Conservation (phyloP, 352 stramenopile genomes). For the Phytophthora ramorum region DNA sequence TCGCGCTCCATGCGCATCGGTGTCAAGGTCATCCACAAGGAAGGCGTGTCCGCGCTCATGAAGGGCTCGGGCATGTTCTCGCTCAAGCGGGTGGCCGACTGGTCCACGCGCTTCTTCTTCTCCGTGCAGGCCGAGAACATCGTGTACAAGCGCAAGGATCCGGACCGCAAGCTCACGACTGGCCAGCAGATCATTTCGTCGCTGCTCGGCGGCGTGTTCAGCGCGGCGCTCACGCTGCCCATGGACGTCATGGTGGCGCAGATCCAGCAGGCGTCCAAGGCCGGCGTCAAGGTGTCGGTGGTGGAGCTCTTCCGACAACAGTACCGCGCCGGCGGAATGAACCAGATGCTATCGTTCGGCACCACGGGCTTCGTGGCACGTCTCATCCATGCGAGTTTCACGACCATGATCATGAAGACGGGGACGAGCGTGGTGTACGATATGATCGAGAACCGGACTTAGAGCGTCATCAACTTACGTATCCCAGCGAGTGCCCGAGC, state of each 20-base stretch:
- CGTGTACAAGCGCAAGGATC: slow-evolving; percentile 76
- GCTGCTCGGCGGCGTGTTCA: slow-evolving; percentile 84
- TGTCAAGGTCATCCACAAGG: slow-evolving; percentile 90
- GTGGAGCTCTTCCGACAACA: slow-evolving; percentile 78
- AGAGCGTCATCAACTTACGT: slow-evolving; percentile 22
- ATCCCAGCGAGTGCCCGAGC: slow-evolving; percentile 14
- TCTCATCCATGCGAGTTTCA: slow-evolving; percentile 83
- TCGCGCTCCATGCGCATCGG: slow-evolving; percentile 84
- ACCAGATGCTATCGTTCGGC: slow-evolving; percentile 81
- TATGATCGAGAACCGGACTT: slow-evolving; percentile 58
- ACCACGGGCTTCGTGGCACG: slow-evolving; percentile 84
- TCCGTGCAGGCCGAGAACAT: slow-evolving; percentile 85
- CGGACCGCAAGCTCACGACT: slow-evolving; percentile 65
- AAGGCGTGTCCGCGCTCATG: slow-evolving; percentile 90
- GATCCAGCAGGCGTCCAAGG: slow-evolving; percentile 93
- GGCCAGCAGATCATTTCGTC: slow-evolving; percentile 83
- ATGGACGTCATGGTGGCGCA: slow-evolving; percentile 94
- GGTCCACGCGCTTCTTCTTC: slow-evolving; percentile 94
- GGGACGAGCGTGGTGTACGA: slow-evolving; percentile 87
- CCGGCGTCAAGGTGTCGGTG: slow-evolving; percentile 80
- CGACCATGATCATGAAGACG: slow-evolving; percentile 93
- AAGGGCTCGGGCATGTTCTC: slow-evolving; percentile 93
- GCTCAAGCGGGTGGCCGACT: slow-evolving; percentile 93
- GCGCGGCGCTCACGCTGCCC: slow-evolving; percentile 86
- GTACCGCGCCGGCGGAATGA: slow-evolving; percentile 78